Evolutionary conservation across 352 stramenopile genomes (phyloP), one percentile per base, ranked within the genome.

Genomic region (Globisporangium polare): DNA sequence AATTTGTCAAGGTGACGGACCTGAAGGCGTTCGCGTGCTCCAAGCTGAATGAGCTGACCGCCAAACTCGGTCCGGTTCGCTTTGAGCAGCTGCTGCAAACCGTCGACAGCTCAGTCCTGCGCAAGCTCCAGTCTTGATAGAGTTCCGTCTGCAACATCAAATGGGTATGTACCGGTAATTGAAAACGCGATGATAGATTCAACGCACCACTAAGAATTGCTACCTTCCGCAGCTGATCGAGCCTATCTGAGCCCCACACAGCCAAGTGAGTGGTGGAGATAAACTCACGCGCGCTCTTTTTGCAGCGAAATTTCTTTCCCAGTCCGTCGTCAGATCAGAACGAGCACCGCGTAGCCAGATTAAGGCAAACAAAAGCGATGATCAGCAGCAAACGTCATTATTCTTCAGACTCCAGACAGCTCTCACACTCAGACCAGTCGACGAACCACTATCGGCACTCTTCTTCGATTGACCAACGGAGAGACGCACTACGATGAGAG

Each of bases 71-170:
- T 35, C 61, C 55, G 31, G 60, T 50, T 13, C 53, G 66, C 35
- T 89, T 92, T 37, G 66, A 74, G 8, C 68, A 84, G 61, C 42
- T 92, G 20, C 33, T 92, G 43, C 67, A 83, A 58, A 78, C 70
- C 24, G 69, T 87, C n/a, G 78, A 89, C 57, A 71, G 67, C 27
- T 83, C 80, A 0, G 80, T 88, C 31, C 33, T 90, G 39, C 69
- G 60, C 54, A 88, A 79, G 43, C 68, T 90, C 26, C 74, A 89
- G 51, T 65, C 60, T 1, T 65, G 35, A 65, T 3, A 15, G 18
- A 7, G 18, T 2, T 22, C 24, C 13, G 10, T 35, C 53, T 27
- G 17, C 29, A 31, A 1, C 29, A 20, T 4, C 20, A 29, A 45
- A 26, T 20, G 35, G 27, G 24, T 24, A 37, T 39, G 26, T 24